Evolutionary conservation across 2,329 filamentous ascomycete species (phyloP).

Genomic region (Pseudocercospora fijiensis): DNA sequence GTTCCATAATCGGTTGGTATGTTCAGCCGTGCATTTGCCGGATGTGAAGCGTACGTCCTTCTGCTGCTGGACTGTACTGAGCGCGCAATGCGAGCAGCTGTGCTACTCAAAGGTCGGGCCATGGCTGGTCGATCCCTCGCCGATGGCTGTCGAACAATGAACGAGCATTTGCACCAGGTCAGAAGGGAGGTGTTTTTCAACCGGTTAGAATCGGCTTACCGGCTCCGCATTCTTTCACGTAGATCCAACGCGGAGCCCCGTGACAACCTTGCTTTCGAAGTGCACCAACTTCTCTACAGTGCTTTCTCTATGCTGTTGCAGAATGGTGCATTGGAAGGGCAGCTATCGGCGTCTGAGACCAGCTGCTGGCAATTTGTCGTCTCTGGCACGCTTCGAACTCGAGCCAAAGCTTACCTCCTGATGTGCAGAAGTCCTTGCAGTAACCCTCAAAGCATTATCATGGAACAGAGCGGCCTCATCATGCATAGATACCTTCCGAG

Average conservation of each 20-base stretch:
- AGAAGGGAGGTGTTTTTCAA: background rate
- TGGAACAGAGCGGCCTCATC: background rate
- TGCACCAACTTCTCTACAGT: background rate
- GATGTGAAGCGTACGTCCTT: conserved; percentile 51
- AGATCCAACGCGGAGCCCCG: conserved; percentile 2
- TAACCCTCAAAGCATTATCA: background rate
- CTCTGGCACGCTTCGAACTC: background rate
- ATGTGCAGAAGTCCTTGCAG: background rate
- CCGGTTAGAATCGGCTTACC: conserved; percentile 5
- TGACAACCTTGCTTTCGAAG: background rate
- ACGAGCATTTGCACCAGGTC: background rate
- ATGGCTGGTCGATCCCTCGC: background rate
- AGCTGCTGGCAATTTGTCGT: background rate
- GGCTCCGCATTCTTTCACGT: background rate
- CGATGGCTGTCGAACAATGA: background rate
- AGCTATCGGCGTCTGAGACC: background rate
- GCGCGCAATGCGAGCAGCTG: background rate
- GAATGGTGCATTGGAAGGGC: background rate
- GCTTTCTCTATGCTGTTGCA: background rate
- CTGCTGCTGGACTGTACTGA: background rate
- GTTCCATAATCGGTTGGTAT: conserved; percentile 82
- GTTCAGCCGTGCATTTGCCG: conserved; percentile 66
- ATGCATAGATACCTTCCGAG: background rate
- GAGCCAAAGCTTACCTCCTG: background rate
- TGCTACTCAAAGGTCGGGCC: background rate